phyloP scores from a whole-genome alignment of 352 stramenopile genomes.

The Phytophthora fragariae region DNA sequence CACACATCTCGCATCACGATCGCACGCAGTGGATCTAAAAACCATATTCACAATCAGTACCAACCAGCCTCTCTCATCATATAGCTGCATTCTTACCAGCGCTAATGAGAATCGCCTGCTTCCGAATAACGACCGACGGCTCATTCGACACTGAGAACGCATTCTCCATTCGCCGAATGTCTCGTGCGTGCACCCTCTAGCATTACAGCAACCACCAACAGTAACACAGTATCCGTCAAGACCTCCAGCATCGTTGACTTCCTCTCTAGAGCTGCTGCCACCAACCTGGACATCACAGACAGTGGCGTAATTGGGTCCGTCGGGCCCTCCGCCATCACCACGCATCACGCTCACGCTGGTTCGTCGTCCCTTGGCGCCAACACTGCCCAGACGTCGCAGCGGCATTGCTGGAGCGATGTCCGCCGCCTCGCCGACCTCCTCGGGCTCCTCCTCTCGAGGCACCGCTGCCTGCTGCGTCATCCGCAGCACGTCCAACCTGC shows the following conservation, averaged over 20 bases:
- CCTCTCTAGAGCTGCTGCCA: background rate
- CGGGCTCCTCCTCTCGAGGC: constrained; percentile 26
- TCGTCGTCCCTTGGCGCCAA: constrained; percentile 33
- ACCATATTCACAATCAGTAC: constrained; percentile 8
- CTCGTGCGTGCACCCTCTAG: constrained; percentile 74
- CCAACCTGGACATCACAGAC: constrained; percentile 53
- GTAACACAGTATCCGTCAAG: background rate
- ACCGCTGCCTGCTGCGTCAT: constrained; percentile 62
- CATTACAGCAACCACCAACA: constrained; percentile 10
- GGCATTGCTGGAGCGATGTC: constrained; percentile 13
- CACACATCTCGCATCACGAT: constrained; percentile 80
- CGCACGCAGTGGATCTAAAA: constrained; percentile 66
- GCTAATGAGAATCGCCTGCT: constrained; percentile 84
- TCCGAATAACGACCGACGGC: constrained; percentile 76
- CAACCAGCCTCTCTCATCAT: background rate
- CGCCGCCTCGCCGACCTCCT: constrained; percentile 21
- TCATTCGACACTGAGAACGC: constrained; percentile 80
- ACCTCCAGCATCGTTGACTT: background rate
- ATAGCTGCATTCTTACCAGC: constrained; percentile 41
- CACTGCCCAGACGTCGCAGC: constrained; percentile 33
- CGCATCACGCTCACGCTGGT: constrained; percentile 28
- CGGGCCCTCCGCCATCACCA: constrained; percentile 24
- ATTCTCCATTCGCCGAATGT: constrained; percentile 80
- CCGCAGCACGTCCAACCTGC: constrained; percentile 61
- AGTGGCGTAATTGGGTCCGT: constrained; percentile 40